phyloP scores from a whole-genome alignment of 1,284 basidiomycete genomes.

The Erythrobasidium hasegawianum region DNA sequence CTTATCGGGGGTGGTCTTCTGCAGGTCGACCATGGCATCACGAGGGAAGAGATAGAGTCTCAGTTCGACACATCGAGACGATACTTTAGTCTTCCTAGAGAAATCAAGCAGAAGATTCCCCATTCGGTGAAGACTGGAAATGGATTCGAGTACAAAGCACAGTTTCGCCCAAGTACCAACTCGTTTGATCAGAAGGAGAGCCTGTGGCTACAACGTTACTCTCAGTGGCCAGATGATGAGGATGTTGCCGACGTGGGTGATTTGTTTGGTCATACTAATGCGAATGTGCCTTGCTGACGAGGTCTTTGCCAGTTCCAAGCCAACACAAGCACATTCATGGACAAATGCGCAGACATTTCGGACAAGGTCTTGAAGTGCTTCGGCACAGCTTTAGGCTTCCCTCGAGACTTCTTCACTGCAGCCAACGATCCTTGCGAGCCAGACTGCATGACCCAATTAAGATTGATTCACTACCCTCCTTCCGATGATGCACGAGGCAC shows the following conservation, averaged over 20 bases:
- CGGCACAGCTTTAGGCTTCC: conserved; percentile 7
- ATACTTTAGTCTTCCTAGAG: conserved; percentile 43
- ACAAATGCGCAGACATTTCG: conserved; percentile 6
- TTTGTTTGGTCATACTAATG: conserved; percentile 38
- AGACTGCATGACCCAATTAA: conserved; percentile 44
- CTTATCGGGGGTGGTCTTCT: conserved; percentile 35
- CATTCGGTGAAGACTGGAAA: conserved; percentile 40
- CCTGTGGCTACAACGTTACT: conserved; percentile 40
- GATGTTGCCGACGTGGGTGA: conserved; percentile 34
- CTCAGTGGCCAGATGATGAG: conserved; percentile 42
- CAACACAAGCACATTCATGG: conserved; percentile 1
- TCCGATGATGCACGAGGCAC: conserved; percentile 39
- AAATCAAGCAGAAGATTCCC: conserved; percentile 45
- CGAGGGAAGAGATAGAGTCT: conserved; percentile 39
- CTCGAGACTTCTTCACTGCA: conserved; percentile 40
- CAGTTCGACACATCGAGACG: conserved; percentile 41
- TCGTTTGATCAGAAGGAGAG: conserved; percentile 46
- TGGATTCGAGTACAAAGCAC: conserved; percentile 44
- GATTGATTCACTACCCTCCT: conserved; percentile 45
- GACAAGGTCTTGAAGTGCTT: conserved; percentile 9
- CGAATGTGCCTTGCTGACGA: conserved; percentile 37
- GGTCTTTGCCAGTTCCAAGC: not conserved
- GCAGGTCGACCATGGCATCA: conserved; percentile 42
- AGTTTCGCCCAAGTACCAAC: conserved; percentile 46
- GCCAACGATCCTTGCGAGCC: conserved; percentile 38